These are phyloP conservation scores for Sphaerobolus stellatus DNA, from an alignment of 1,284 basidiomycete genomes.

Conservation along the genomic window DNA sequence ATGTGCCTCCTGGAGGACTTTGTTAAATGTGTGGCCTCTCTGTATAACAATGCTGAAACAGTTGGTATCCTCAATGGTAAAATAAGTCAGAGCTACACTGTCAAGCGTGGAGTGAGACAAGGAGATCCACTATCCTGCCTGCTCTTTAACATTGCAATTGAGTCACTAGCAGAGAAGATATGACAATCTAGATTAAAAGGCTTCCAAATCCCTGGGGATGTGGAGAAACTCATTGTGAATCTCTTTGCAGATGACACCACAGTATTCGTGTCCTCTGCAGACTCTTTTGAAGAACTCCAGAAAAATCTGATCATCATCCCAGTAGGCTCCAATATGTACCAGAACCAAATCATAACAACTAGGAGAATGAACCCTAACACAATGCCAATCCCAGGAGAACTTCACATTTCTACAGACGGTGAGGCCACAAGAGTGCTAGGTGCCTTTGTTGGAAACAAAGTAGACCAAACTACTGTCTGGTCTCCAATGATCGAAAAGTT, in stretches of 20 bases:
- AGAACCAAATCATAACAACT: neutral
- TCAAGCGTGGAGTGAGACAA: slow-evolving; percentile 30
- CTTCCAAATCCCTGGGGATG: neutral
- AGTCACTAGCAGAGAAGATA: neutral
- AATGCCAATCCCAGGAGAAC: neutral
- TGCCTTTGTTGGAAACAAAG: neutral
- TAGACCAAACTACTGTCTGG: neutral
- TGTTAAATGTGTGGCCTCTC: slow-evolving; percentile 16
- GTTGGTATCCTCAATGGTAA: slow-evolving; percentile 28
- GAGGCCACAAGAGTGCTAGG: neutral
- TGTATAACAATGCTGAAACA: slow-evolving; percentile 27
- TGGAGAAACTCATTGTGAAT: neutral
- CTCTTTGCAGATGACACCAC: neutral
- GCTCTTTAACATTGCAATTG: neutral
- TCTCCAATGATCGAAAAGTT: neutral
- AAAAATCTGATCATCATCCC: neutral
- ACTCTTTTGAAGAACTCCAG: neutral
- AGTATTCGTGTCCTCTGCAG: neutral
- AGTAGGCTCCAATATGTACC: neutral
- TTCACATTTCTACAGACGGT: neutral
- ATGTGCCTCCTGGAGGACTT: slow-evolving; percentile 23
- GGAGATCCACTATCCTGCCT: slow-evolving; percentile 18
- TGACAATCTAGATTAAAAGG: neutral
- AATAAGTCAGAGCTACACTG: slow-evolving; percentile 17
- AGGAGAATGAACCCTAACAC: neutral